Conservation (phyloP, 2,329 filamentous ascomycete genomes). For the Pseudogymnoascus pannorum region DNA sequence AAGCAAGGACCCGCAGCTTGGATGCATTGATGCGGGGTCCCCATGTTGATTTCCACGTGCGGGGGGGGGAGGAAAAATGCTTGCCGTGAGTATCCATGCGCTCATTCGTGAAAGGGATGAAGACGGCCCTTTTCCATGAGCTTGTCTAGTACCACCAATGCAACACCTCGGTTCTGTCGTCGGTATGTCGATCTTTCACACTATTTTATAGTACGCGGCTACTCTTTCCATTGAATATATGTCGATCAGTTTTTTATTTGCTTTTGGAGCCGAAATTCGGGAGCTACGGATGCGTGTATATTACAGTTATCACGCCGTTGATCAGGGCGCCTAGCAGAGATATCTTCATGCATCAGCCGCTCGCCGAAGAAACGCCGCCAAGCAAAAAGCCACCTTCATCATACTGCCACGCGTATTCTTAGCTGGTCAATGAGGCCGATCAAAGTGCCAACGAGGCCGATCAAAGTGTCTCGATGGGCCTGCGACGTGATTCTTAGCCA, state of each 20-base stretch:
- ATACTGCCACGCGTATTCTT: slow-evolving; percentile 49
- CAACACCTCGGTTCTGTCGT: neutral
- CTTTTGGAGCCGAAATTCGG: neutral
- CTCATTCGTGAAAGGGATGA: neutral
- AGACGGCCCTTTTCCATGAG: slow-evolving; percentile 1
- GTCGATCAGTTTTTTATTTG: neutral
- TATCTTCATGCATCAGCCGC: neutral
- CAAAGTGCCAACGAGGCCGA: neutral
- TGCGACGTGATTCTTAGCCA: neutral
- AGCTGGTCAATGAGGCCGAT: neutral
- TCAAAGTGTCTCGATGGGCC: neutral
- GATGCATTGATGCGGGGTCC: neutral
- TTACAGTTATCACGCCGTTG: neutral
- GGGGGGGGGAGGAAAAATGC: neutral
- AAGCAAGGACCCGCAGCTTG: neutral
- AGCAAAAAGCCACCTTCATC: neutral
- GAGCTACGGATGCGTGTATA: neutral
- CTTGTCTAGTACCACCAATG: neutral
- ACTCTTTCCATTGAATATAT: neutral
- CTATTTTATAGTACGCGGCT: neutral
- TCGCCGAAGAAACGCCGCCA: slow-evolving; percentile 2
- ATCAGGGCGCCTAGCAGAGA: neutral
- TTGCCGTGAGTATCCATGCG: neutral
- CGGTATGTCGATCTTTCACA: neutral
- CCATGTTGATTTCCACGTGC: slow-evolving; percentile 3